Conservation (phyloP, 1,284 basidiomycete genomes). For the Heterobasidion annosum region DNA sequence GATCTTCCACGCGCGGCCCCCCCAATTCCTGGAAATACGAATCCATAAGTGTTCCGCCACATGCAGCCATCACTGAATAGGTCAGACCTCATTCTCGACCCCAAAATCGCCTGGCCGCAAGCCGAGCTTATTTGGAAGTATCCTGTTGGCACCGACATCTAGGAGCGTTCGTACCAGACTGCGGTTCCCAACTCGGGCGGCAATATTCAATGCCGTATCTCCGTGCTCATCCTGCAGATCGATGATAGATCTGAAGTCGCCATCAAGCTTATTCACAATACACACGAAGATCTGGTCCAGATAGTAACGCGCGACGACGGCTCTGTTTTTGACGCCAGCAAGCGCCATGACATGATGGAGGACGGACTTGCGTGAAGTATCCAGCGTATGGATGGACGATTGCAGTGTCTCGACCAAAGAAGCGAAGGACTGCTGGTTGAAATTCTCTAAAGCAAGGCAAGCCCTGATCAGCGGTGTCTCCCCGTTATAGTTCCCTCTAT, state of each 20-base stretch:
- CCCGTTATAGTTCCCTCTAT: conserved; percentile 87
- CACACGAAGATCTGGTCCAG: conserved; percentile 85
- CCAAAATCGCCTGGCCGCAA: conserved; percentile 92
- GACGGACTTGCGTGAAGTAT: conserved; percentile 83
- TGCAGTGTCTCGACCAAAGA: conserved; percentile 57
- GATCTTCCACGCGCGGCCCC: conserved; percentile 66
- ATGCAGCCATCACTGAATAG: background rate
- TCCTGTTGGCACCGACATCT: conserved; percentile 90
- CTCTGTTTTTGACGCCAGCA: conserved; percentile 86
- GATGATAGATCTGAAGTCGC: conserved; percentile 73
- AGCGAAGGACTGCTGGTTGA: conserved; percentile 73
- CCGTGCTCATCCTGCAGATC: conserved; percentile 95
- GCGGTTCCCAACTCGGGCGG: conserved; percentile 88
- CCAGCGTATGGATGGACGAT: conserved; percentile 80
- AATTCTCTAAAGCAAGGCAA: conserved; percentile 84
- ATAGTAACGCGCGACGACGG: conserved; percentile 83
- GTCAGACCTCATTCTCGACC: conserved; percentile 73
- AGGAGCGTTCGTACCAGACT: conserved; percentile 82
- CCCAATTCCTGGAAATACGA: conserved; percentile 46
- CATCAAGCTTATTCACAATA: conserved; percentile 65
- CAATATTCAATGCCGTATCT: conserved; percentile 93
- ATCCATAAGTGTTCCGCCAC: background rate
- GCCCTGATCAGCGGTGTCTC: conserved; percentile 94
- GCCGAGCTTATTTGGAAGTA: conserved; percentile 90
- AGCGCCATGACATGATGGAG: conserved; percentile 93